Evolutionary conservation across 306 rosid species (phyloP).

Genomic region (Lablab purpureus): DNA sequence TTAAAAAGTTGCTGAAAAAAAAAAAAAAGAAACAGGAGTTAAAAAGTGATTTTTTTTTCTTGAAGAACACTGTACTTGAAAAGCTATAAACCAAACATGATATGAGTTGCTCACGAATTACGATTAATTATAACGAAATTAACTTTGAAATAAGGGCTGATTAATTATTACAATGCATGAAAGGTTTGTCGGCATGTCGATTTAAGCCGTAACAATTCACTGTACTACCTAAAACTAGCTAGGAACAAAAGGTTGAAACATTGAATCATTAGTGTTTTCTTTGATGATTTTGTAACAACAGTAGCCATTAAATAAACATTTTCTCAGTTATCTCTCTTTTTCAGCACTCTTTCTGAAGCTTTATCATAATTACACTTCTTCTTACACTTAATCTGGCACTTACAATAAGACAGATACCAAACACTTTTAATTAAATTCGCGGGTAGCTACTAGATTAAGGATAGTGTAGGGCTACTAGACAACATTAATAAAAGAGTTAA

Average conservation of each 20-base stretch:
- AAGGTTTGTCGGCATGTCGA: conserved; percentile 48
- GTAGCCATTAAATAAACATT: conserved; percentile 24
- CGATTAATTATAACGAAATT: neutral
- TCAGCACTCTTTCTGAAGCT: conserved; percentile 27
- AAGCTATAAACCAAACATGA: neutral
- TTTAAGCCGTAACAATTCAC: conserved; percentile 29
- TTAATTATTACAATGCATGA: conserved; percentile 3
- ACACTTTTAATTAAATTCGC: conserved; percentile 47
- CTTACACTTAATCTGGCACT: conserved; percentile 42
- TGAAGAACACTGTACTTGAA: neutral
- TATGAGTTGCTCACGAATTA: neutral
- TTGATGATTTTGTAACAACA: conserved; percentile 33
- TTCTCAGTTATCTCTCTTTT: conserved; percentile 38
- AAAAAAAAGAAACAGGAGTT: too few relatives aligned
- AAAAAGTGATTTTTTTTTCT: neutral
- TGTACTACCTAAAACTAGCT: conserved; percentile 28
- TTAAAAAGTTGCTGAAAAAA: too few relatives aligned
- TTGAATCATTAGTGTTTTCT: conserved; percentile 47
- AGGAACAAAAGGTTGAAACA: conserved; percentile 41
- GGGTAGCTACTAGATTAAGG: conserved; percentile 33
- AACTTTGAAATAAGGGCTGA: neutral
- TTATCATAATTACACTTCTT: conserved; percentile 41
- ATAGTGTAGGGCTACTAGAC: conserved; percentile 4
- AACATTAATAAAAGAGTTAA: conserved; percentile 34
- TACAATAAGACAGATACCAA: conserved; percentile 51